Conservation (phyloP, 371 early-diverging fungal species). For the Vittaforma corneae region DNA sequence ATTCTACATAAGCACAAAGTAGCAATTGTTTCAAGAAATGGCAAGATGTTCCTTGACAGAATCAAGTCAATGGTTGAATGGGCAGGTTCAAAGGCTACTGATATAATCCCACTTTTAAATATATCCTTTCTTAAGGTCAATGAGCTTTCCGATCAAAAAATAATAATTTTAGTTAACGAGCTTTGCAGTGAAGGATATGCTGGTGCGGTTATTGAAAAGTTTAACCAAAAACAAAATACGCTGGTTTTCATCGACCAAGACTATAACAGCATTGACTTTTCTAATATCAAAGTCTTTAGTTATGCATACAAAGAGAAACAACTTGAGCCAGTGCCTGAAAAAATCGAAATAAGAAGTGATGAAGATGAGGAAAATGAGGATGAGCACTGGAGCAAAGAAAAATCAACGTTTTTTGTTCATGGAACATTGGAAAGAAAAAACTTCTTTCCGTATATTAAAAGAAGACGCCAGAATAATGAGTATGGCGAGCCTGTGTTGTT, state of each 20-base stretch:
- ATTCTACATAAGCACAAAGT: constrained; percentile 62
- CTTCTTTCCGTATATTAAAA: background rate
- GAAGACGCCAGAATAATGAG: background rate
- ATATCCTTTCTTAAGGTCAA: constrained; percentile 47
- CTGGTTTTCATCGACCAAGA: constrained; percentile 37
- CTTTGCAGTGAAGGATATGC: constrained; percentile 31
- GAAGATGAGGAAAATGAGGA: constrained; percentile 1
- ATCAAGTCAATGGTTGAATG: constrained; percentile 58
- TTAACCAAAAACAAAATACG: constrained; percentile 29
- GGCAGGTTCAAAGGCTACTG: constrained; percentile 46
- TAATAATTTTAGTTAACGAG: constrained; percentile 46
- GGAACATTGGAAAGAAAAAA: background rate
- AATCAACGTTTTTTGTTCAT: background rate
- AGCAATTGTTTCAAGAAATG: constrained; percentile 55
- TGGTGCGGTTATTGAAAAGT: constrained; percentile 38
- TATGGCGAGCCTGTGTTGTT: background rate
- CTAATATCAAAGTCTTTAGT: no score
- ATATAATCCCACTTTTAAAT: constrained; percentile 48
- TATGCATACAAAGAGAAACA: no score
- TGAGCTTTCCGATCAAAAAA: constrained; percentile 24
- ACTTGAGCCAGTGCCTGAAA: no score
- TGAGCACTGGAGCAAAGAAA: background rate
- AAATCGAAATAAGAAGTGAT: no score
- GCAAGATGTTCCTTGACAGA: constrained; percentile 49
- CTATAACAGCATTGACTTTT: no score